A percentile compares a stretch with the other conserved stretches of the same genome.
Evolutionary conservation across 2,329 filamentous ascomycete genomes (phyloP).

Genomic region (Aspergillus clavatus): DNA sequence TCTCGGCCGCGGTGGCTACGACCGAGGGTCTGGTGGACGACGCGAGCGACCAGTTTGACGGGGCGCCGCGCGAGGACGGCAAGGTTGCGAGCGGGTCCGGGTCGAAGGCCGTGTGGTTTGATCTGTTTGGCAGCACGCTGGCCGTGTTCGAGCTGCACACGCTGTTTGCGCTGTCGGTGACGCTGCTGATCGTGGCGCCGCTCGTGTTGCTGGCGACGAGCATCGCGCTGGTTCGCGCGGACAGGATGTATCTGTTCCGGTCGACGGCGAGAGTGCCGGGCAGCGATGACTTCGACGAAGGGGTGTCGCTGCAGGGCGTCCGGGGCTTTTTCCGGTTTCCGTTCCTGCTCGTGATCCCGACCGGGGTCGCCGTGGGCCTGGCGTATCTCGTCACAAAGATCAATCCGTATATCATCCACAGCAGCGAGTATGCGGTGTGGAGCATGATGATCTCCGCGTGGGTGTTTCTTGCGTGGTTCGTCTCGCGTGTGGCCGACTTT

Average conservation of each 20-base stretch:
- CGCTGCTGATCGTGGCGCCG: conserved; percentile 74
- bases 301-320: conserved; percentile 66
- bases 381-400: conserved; percentile 73
- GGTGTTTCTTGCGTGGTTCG: conserved; percentile 75
- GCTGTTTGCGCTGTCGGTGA: conserved; percentile 82
- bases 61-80: conserved; percentile 52
- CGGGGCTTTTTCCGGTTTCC: conserved; percentile 82
- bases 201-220: conserved; percentile 66
- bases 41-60: conserved; percentile 61
- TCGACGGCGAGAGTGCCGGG: conserved; percentile 58
- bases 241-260: conserved; percentile 87
- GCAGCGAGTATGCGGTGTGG: conserved; percentile 83
- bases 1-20: conserved; percentile 74
- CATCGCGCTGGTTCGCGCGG: conserved; percentile 62
- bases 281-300: conserved; percentile 45
- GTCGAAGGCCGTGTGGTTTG: conserved; percentile 82
- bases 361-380: conserved; percentile 63
- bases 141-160: conserved; percentile 74
- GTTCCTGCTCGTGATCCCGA: conserved; percentile 64
- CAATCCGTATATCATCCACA: conserved; percentile 89
- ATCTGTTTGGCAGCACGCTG: conserved; percentile 76
- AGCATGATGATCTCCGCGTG: conserved; percentile 79
- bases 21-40: conserved; percentile 66
- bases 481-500: conserved; percentile 72
- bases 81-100: conserved; percentile 64